These are phyloP conservation scores for Chrysosporium keratinophilum DNA, from an alignment of 2,329 filamentous ascomycete species.

Conservation along the genomic window DNA sequence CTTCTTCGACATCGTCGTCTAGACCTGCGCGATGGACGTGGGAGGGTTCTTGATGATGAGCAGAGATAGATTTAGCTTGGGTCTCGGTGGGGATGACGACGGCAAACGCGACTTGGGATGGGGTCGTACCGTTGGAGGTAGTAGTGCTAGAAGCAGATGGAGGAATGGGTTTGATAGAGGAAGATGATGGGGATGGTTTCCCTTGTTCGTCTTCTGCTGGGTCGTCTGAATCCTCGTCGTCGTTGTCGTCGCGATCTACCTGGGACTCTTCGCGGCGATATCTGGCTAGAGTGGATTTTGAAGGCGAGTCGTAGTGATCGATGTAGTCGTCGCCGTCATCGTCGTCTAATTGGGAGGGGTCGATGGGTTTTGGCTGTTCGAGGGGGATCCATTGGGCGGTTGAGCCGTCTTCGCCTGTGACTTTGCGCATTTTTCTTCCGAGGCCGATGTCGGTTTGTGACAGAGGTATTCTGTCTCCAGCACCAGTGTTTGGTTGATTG, in stretches of 20 bases:
- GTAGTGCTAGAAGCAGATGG: background rate
- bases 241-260: background rate
- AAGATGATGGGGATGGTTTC: background rate
- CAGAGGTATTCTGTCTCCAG: constrained; percentile 44
- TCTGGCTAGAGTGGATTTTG: background rate
- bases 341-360: constrained; percentile 14
- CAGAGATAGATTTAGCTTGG: background rate
- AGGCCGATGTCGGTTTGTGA: constrained; percentile 36
- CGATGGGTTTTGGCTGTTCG: constrained; percentile 22
- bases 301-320: background rate
- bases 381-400: constrained; percentile 28
- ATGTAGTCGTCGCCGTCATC: constrained; percentile 10
- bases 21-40: background rate
- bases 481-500: constrained; percentile 43
- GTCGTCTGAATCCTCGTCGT: no score
- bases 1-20: background rate
- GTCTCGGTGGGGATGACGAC: constrained; percentile 18
- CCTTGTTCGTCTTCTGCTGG: background rate
- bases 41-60: no score
- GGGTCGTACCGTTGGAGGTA: constrained; percentile 9
- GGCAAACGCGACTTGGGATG: constrained; percentile 12
- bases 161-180: background rate
- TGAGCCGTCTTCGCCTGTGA: constrained; percentile 32
- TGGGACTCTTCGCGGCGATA: constrained; percentile 4
- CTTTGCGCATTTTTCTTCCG: constrained; percentile 41